Evolutionary conservation across 805 yeast genomes (phyloP).

Genomic region (Wickerhamiella slavikovae): DNA sequence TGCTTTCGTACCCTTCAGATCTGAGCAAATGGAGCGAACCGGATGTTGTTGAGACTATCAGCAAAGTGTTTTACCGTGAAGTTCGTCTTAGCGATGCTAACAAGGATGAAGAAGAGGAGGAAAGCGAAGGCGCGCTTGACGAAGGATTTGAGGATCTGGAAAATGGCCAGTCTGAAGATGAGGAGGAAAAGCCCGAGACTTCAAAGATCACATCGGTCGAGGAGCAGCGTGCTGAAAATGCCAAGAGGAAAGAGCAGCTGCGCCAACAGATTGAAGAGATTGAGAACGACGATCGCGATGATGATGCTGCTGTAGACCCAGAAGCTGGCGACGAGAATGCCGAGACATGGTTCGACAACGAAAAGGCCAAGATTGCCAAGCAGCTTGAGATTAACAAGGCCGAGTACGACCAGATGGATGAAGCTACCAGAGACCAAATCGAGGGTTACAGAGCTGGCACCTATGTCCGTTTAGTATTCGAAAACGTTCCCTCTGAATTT

Average conservation of each 20-base stretch:
- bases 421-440: constrained; percentile 51
- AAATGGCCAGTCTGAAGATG: constrained; percentile 14
- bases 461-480: constrained; percentile 76
- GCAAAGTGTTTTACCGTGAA: constrained; percentile 15
- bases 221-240: constrained; percentile 60
- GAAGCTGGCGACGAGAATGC: constrained; percentile 36
- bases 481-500: constrained; percentile 72
- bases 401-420: constrained; percentile 42
- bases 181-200: not conserved
- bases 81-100: constrained; percentile 12
- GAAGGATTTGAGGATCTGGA: constrained; percentile 17
- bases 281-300: constrained; percentile 44
- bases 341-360: constrained; percentile 95
- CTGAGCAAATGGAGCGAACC: constrained; percentile 12
- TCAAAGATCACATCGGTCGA: constrained; percentile 28
- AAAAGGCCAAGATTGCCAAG: constrained; percentile 91
- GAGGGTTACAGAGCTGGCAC: constrained; percentile 92
- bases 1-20: constrained; percentile 11
- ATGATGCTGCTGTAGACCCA: constrained; percentile 63
- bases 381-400: constrained; percentile 85
- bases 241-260: constrained; percentile 73
- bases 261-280: constrained; percentile 69
- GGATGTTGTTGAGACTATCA: constrained; percentile 10
- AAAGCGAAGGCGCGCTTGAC: constrained; percentile 12
- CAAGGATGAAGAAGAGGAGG: constrained; percentile 4